Evolutionary conservation across 2,329 filamentous ascomycete genomes (phyloP).

Genomic region (Kalmusia sp.): DNA sequence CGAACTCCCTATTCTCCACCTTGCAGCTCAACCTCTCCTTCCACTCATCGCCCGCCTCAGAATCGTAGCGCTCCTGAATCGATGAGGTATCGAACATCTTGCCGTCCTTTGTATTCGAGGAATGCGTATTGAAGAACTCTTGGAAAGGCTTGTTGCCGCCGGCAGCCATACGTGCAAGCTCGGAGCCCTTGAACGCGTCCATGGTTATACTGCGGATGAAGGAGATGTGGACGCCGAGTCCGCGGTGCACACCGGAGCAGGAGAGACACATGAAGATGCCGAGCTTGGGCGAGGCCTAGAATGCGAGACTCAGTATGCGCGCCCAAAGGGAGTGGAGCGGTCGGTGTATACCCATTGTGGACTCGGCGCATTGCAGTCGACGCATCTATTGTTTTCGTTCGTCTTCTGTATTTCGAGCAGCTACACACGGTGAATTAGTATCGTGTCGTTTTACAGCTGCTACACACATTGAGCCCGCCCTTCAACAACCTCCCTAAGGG

Average conservation of each 20-base stretch:
- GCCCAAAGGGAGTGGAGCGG: constrained; percentile 8
- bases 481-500: neutral
- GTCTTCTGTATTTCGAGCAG: constrained; percentile 90
- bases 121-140: constrained; percentile 76
- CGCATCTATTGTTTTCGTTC: constrained; percentile 87
- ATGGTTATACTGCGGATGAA: constrained; percentile 98
- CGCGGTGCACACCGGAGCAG: constrained; percentile 93
- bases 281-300: constrained; percentile 84
- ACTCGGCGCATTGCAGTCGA: constrained; percentile 93
- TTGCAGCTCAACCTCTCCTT: constrained; percentile 88
- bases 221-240: constrained; percentile 95
- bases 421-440: constrained; percentile 57
- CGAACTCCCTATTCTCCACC: constrained; percentile 87
- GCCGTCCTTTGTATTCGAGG: constrained; percentile 53
- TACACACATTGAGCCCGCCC: neutral
- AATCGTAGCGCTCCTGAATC: constrained; percentile 88
- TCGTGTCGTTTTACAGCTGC: constrained; percentile 5
- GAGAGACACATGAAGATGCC: constrained; percentile 98
- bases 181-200: constrained; percentile 94
- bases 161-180: constrained; percentile 91
- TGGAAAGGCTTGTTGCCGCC: constrained; percentile 91
- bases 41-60: constrained; percentile 91
- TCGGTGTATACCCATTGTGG: constrained; percentile 84
- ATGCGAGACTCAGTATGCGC: constrained; percentile 23
- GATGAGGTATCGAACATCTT: constrained; percentile 82